Percentiles rank a stretch among this genome's conserved stretches.
phyloP scores from a whole-genome alignment of 345 rosid species.

The Eucalyptus marginata region DNA sequence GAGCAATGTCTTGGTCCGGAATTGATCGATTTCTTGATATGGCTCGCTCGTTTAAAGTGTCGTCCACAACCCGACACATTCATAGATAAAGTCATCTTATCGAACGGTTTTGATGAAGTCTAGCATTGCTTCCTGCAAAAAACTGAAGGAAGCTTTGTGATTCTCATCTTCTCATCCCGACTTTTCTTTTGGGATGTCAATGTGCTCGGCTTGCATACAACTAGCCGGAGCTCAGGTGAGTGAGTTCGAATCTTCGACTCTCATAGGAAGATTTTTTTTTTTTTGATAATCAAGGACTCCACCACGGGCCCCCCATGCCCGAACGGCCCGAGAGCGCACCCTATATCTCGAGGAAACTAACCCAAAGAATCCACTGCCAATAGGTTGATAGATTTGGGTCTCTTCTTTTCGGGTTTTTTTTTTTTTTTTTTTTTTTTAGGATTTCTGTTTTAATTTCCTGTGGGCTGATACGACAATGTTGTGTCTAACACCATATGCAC shows the following conservation, averaged over 20 bases:
- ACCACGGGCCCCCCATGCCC: accelerated
- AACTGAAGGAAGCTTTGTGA: neutral
- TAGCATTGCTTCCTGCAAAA: neutral
- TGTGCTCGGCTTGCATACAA: neutral
- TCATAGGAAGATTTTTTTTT: no score
- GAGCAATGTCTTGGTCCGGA: neutral
- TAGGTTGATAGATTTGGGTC: no score
- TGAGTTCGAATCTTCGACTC: accelerated
- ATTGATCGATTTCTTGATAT: neutral
- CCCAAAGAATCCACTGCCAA: no score
- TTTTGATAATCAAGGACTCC: accelerated
- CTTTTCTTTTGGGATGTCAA: neutral
- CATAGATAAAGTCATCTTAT: neutral
- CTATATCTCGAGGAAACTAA: no score
- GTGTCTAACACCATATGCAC: neutral
- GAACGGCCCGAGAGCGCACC: no score
- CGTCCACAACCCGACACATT: no score
- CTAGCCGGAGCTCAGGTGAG: accelerated
- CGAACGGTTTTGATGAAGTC: neutral
- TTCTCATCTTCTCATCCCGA: neutral
- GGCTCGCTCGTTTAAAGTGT: neutral
- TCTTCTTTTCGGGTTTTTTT: accelerated
- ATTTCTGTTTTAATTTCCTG: no score
- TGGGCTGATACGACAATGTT: neutral
- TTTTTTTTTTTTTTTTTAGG: accelerated